Percentiles rank a stretch among this genome's conserved stretches.
These are phyloP conservation scores for Basipetospora chlamydospora DNA, from an alignment of 2,329 filamentous ascomycete species.

Conservation along the genomic window DNA sequence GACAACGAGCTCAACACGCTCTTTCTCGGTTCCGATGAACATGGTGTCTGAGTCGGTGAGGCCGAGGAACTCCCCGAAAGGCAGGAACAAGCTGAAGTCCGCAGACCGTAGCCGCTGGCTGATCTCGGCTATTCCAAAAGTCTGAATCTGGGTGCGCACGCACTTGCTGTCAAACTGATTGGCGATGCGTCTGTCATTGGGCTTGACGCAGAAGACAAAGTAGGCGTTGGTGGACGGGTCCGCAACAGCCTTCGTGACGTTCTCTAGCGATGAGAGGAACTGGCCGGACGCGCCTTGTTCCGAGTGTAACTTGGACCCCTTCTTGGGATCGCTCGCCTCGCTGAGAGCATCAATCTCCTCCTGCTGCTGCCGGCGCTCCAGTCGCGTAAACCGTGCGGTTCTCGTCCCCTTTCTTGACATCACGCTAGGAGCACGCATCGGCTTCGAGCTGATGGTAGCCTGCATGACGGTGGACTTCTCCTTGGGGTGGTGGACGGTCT, in stretches of 20 bases:
- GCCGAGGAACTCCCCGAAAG: slow-evolving; percentile 89
- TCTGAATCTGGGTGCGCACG: slow-evolving; percentile 85
- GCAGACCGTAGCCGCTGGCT: slow-evolving; percentile 84
- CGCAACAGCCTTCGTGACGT: slow-evolving; percentile 75
- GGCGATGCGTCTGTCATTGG: slow-evolving; percentile 89
- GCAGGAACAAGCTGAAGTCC: slow-evolving; percentile 90
- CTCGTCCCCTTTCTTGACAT: slow-evolving; percentile 57
- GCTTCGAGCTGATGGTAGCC: slow-evolving; percentile 90
- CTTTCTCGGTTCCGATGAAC: slow-evolving; percentile 79
- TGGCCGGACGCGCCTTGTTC: slow-evolving; percentile 86
- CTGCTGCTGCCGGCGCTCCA: slow-evolving; percentile 23
- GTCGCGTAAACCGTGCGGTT: slow-evolving; percentile 18
- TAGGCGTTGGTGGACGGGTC: slow-evolving; percentile 80
- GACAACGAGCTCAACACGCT: slow-evolving; percentile 82
- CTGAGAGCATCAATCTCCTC: slow-evolving; percentile 34
- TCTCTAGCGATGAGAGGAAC: slow-evolving; percentile 78
- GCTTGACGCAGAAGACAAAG: slow-evolving; percentile 94
- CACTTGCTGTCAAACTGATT: slow-evolving; percentile 99
- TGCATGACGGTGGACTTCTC: slow-evolving; percentile 88
- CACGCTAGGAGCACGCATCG: slow-evolving; percentile 81
- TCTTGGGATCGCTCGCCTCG: slow-evolving; percentile 29
- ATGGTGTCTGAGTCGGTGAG: slow-evolving; percentile 71
- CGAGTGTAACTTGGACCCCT: slow-evolving; percentile 26
- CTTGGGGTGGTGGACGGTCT: slow-evolving; percentile 84
- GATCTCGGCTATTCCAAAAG: slow-evolving; percentile 92